Evolutionary conservation across 495 filamentous ascomycete genomes (phyloP), one percentile per base, ranked within the genome.

Genomic region (Annulohypoxylon stygium): DNA sequence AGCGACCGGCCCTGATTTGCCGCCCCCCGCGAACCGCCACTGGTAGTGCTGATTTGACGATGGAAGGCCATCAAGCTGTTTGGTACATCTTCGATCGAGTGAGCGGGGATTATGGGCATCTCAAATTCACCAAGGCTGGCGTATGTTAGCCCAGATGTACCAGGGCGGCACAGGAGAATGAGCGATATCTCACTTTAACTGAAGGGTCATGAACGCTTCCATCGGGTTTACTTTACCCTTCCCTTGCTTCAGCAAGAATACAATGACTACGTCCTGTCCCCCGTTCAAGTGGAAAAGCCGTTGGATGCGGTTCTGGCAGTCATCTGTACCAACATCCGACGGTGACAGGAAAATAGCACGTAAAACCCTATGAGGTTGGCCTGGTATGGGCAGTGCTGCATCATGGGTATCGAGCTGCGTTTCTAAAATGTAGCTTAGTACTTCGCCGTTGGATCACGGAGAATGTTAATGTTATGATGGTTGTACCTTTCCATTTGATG

Each of bases 271-370:
- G 43, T 84, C 74, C 26, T 76, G 68, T 11, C 80, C 78, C 25
- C 83, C 81, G 9, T 78, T 78, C 33, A 87, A 76, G 67, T 78
- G 71, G 55, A 76, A 76, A n/a, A 91, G 81, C 18, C 84, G 80
- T 37, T 84, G 81, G 47, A 91, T 81, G 25, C 87, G 84, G 23
- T 50, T 4, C 71, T 63, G 34, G 76, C 82, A 67, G 54, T 73
- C 30, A 10, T 74, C 11, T 2, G 65, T 58, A n/a, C 74, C 71
- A 23, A 88, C 61, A n/a, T 86, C 85, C 4, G 71, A 75, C 1
- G 86, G 71, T 0, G 86, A 85, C 43, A 93, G 76, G 6, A 92
- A 80, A 41, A 92, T 78, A 48, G 89, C 67, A 26, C 80, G 83
- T 16, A 90, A 81, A 12, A 71, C 54, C 53, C 64, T 76, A 64